phyloP scores from a whole-genome alignment of 164 flowering plant genomes.

The Magnolia changhungtana region DNA sequence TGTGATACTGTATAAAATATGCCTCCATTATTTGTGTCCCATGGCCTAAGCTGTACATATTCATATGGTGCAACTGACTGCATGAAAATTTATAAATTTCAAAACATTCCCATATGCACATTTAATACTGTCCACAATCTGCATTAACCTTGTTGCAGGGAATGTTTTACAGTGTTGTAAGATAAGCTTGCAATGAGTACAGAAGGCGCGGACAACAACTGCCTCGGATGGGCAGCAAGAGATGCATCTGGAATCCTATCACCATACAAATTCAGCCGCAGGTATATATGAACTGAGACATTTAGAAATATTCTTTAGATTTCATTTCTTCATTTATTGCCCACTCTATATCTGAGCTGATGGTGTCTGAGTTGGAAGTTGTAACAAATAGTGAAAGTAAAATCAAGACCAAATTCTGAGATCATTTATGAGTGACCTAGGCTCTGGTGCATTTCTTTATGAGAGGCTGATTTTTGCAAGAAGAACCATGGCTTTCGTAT shows the following conservation, averaged over 20 bases:
- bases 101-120: not conserved
- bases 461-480: not conserved
- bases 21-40: too few relatives aligned
- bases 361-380: not conserved
- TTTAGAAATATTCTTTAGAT: not conserved
- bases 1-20: too few relatives aligned
- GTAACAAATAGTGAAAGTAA: not conserved
- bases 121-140: not conserved
- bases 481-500: not conserved
- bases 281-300: slow-evolving; percentile 26
- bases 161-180: not conserved
- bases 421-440: not conserved
- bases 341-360: not conserved
- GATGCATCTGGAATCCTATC: slow-evolving; percentile 72
- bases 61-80: not conserved
- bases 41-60: too few relatives aligned
- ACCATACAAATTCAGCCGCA: slow-evolving; percentile 63
- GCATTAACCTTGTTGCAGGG: slow-evolving; percentile 2
- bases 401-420: not conserved
- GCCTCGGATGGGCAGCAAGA: slow-evolving; percentile 77
- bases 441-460: not conserved
- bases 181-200: slow-evolving; percentile 30
- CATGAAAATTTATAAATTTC: not conserved
- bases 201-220: slow-evolving; percentile 27
- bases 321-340: not conserved